Evolutionary conservation across 2,329 filamentous ascomycete genomes (phyloP), one percentile per base, ranked within the genome.

Genomic region (Colletotrichum theobromicola): DNA sequence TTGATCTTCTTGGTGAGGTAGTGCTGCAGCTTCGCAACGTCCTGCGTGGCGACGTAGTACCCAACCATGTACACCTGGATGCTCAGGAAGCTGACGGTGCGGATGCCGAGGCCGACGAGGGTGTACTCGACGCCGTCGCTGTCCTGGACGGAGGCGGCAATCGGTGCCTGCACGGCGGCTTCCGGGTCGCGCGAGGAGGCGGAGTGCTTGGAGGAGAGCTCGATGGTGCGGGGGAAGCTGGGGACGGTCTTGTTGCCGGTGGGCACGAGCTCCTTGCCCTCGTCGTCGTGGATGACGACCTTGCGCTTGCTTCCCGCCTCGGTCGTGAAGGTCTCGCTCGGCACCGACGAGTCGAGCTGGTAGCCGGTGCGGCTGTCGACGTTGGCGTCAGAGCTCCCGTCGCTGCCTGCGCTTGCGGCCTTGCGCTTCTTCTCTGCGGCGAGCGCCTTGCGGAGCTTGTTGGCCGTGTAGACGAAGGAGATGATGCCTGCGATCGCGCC

Each of bases 31-130:
- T 90, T 88, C 5, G 93, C 92, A 74, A 99, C 92, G 80, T 98
- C 95, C 46, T 93, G 87, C 0, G 93, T 96, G 30, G 95, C 94
- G 30, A 98, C 90, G 85, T 99, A 99, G 79, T 97, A 91, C 18
- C 96, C 97, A 0, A 98, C 94, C 21, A 98, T 94, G 85, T 99
- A 99, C 67, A 99, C 97, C 82, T 98, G 93, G 58, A 99, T 95
- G 63, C 91, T 88, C 58, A 98, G 86, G 83, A 98, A 98, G 28
- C 94, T 97, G 35, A 99, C 97, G 1, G 94, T 95, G 70, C 97
- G 91, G 76, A 97, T 93, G 21, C 97, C 97, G 7, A 98, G 86
- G 0, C 97, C 97, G 8, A 98, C 90, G 0, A 98, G 89, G 26
- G 95, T 96, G 83, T 98, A 98, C 79, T 98, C 94, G 79, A 83